Base-by-base conservation (phyloP, 139 green algal species). In the Coelastrella sp. region DNA sequence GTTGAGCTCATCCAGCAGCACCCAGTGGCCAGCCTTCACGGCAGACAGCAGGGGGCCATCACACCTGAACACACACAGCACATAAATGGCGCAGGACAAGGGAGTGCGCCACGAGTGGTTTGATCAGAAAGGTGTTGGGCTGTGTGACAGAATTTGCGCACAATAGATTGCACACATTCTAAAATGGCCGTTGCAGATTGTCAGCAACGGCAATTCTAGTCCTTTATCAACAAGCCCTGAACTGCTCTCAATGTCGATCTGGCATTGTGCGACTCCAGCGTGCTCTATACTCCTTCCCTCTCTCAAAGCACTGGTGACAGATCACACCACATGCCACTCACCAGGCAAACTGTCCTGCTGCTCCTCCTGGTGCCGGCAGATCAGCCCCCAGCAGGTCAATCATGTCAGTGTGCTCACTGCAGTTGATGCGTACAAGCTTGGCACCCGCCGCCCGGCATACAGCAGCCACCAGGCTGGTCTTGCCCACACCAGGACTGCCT, bases 1-100 rank as follows among this genome's bases (percentile, higher is more conserved):
- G 92, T 99, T 99, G 22, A 99, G 95, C 95, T 99, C 98, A 89
- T 99, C 98, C n/a, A 99, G 95, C 78, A 99, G 95, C 27, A 99
- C 97, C 98, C 98, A 99, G 79, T 95, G 83, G 17, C 98, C 98
- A 1, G 90, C 78, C 78, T 96, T 96, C 17, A 99, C 91, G 0
- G 98, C 98, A 12, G 85, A 87, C 78, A 99, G 95, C 93, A 99
- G 95, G 27, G 98, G 97, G 8, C 98, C 98, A 79, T 99, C 97
- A 58, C 93, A 96, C 84, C 84, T 88, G 66, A 66, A 0, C n/a
- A 60, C n/a, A 8, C n/a, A 60, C 76, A 60, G 68, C 35, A 49
- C 35, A 49, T 3, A 49, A 1, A 49, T 49, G 35, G 35, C 3
- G 35, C 75, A 59, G 12, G 75, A 4, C n/a, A 60, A 12, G 17